phyloP scores from a whole-genome alignment of 495 filamentous ascomycete genomes.

The Aspergillus bridgeri region DNA sequence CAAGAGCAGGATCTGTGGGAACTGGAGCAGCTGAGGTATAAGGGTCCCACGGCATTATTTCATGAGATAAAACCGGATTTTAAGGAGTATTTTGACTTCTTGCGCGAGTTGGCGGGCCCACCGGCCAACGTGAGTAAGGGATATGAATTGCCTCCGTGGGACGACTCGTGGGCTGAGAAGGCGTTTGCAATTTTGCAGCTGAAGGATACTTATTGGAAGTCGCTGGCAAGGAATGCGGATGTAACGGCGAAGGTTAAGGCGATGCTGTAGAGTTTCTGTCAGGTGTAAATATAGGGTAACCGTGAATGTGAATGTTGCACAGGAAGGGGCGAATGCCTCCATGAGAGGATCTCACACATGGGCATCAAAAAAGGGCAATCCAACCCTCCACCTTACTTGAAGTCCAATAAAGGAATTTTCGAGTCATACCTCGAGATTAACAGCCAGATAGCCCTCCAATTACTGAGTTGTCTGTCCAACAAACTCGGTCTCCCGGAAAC shows the following conservation, averaged over 20 bases:
- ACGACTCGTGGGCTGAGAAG: constrained; percentile 34
- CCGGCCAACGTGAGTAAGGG: constrained; percentile 32
- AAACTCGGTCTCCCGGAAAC: no score
- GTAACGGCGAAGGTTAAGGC: neutral
- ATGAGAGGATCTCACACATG: no score
- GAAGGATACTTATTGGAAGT: constrained; percentile 23
- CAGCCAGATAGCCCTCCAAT: no score
- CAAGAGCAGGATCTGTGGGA: constrained; percentile 47
- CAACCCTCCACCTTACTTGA: no score
- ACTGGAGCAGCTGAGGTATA: constrained; percentile 33
- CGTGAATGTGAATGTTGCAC: no score
- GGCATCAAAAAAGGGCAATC: no score
- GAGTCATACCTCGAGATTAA: no score
- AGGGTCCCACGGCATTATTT: constrained; percentile 41
- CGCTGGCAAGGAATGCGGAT: neutral
- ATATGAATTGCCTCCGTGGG: constrained; percentile 34
- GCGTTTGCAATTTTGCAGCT: constrained; percentile 20
- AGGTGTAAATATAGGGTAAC: neutral
- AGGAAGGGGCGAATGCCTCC: no score
- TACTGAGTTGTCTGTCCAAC: no score
- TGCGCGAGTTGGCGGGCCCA: constrained; percentile 39
- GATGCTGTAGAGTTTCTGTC: neutral
- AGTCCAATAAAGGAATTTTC: no score
- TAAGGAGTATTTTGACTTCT: constrained; percentile 46
- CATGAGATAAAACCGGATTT: constrained; percentile 47